Base-by-base conservation (phyloP, 257 asterid species). In the Capsicum chinense region DNA sequence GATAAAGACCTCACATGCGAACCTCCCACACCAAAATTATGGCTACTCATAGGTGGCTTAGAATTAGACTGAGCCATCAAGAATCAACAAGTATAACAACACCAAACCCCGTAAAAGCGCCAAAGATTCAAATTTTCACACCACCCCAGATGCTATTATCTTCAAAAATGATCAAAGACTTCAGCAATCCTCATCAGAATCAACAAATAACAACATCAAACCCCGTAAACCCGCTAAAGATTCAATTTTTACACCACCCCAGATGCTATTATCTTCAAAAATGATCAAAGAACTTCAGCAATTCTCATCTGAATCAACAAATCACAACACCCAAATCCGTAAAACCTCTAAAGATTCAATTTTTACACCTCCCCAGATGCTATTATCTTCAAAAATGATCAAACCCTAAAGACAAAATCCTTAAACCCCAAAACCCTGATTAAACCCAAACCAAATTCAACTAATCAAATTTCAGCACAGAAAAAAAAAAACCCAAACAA, bases 61-160 rank as follows among this genome's bases (percentile, higher is more conserved):
- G 91, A 86, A 86, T 92, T 91, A 44, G 89, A 56, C 86, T 87
- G 95, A 90, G 97, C 94, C 97, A 94, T 93, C 85, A 85, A 83
- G 48, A 62, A 66, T 17, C 33, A 19, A 58, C 5, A 35, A n/a
- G 44, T 17, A 62, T 10, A 62, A 79, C 17, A 63, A 21, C 42
- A 60, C 66, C 33, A 9, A 58, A 5, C 7, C 37, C 39, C 58
- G 57, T 42, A 50, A 39, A 71, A 71, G 14, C 57, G 0, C 56
- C 35, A 58, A 42, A 63, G 59, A 62, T 59, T 16, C 48, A 44
- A 60, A 60, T 47, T 37, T 48, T 58, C 39, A n/a, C 35, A 2
- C 3, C 33, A 42, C 79, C 56, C 56, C 79, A 69, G 17, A 16
- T 69, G 7, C 79, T 69, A n/a, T 56, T 33, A 39, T 33, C 54